Percentiles rank a stretch among this genome's conserved stretches.
These are phyloP conservation scores for Tillandsia fasciculata DNA, from an alignment of 176 grass and related monocot genomes.

Conservation along the genomic window DNA sequence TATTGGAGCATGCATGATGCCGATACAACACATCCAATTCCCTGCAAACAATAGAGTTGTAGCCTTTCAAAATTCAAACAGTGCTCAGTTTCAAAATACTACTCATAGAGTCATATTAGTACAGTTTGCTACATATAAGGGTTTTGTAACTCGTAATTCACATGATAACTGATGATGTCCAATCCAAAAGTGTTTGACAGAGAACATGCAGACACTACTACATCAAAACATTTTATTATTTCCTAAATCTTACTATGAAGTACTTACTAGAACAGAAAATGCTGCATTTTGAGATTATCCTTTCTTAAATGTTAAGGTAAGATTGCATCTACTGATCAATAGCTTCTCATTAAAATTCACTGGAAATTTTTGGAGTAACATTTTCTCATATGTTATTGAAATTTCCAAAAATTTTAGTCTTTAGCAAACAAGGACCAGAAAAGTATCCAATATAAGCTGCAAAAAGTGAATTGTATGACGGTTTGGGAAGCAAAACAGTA, in stretches of 20 bases:
- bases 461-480: neutral
- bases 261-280: too few relatives aligned
- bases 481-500: neutral
- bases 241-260: too few relatives aligned
- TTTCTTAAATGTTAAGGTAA: neutral
- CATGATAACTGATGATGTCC: neutral
- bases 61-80: neutral
- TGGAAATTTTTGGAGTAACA: neutral
- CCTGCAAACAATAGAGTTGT: conserved; percentile 36
- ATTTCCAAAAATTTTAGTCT: neutral
- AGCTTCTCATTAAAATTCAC: neutral
- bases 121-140: neutral
- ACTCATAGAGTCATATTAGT: neutral
- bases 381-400: neutral
- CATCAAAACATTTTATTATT: neutral
- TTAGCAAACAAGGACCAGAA: neutral
- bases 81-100: neutral
- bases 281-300: neutral
- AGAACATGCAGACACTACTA: neutral
- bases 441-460: neutral
- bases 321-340: neutral
- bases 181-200: neutral
- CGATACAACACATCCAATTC: conserved; percentile 90
- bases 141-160: neutral
- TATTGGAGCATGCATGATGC: conserved; percentile 79